Evolutionary conservation across 2,329 filamentous ascomycete species (phyloP), one percentile per base, ranked within the genome.

Genomic region (Cladosporium colombiae): DNA sequence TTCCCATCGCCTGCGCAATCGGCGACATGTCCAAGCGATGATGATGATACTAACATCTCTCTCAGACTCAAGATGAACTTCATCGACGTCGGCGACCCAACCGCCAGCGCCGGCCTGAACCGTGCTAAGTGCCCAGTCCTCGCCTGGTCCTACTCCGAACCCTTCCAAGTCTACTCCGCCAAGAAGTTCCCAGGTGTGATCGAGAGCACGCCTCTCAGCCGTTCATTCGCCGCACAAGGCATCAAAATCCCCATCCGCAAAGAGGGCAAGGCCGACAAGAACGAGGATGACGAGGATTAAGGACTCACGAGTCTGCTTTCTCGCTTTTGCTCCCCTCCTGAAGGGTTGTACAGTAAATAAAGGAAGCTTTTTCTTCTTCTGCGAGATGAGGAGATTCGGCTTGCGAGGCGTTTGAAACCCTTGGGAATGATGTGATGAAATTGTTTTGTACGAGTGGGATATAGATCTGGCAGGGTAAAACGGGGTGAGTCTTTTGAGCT

Each of bases 101-200:
- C 50, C 50, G 49, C 50, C n/a, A 46, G 50, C 35, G 61, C 62
- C 71, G 80, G 81, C 4, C 81, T 96, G 67, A 95, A 93, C 77
- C 89, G 86, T 44, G 90, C 89, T 65, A 89, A 88, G 68, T 91
- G 91, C 0, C 91, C 91, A 0, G 90, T 97, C 14, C 85, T 98
- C 21, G 93, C 94, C 0, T 90, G 89, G 10, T 89, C 88, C 72
- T 98, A 94, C 79, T 96, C 91, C 57, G 91, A 96, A 5, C 85
- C 88, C 2, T 98, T 99, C 82, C 91, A 92, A 63, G 95, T 99
- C 33, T 98, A 90, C 79, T 96, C 92, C 2, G 95, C 95, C 57
- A 99, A 99, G 84, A 97, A 97, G 75, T 99, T 99, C 78, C 95
- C 95, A 0, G 95, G 95, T 49, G 95, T 99, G 1, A 97, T 96